Conservation (phyloP, 2,329 filamentous ascomycete genomes). For the Beauveria rudraprayagi region DNA sequence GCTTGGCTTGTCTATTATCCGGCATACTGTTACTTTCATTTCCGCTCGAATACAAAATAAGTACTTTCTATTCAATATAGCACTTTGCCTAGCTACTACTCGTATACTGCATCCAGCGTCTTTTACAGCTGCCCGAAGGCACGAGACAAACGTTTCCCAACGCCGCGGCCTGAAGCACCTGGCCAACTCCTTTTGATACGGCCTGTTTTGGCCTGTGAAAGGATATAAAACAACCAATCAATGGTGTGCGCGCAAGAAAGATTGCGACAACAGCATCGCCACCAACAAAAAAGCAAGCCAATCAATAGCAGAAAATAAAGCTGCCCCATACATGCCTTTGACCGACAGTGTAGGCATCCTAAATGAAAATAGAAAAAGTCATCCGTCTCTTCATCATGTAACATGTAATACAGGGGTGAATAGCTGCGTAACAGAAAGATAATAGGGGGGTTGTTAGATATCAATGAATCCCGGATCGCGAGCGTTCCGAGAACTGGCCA, state of each 20-base stretch:
- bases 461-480: no score
- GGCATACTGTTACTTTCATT: no score
- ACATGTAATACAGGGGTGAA: constrained; percentile 2
- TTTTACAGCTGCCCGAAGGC: background rate
- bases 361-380: background rate
- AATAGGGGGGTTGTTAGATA: no score
- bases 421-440: background rate
- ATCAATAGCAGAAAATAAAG: background rate
- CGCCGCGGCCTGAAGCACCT: background rate
- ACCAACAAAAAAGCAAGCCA: background rate
- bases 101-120: background rate
- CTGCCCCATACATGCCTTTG: background rate
- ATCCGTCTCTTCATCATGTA: background rate
- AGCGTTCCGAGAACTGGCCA: no score
- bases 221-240: background rate
- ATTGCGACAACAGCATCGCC: background rate
- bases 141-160: background rate
- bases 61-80: constrained; percentile 9
- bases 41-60: background rate
- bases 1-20: background rate
- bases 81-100: constrained; percentile 14
- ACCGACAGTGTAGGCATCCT: background rate
- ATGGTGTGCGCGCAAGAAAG: background rate
- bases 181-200: constrained; percentile 10
- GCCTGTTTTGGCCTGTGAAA: background rate